These are phyloP conservation scores for Metarhizium sp. DNA, from an alignment of 2,329 filamentous ascomycete genomes.

Conservation along the genomic window DNA sequence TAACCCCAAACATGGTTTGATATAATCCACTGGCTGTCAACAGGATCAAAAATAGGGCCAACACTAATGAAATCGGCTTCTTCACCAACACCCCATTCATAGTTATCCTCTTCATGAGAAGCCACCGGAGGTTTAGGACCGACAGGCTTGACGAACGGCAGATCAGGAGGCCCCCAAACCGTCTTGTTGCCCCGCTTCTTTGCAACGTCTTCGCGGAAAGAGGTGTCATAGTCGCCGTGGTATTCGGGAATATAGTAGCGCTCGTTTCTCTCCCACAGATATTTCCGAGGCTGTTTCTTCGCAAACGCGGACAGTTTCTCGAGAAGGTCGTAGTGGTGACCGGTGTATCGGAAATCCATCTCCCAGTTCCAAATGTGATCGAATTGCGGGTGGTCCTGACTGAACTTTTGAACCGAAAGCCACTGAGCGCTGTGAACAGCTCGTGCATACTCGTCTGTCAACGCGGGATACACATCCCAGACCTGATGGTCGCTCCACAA, in stretches of 20 bases:
- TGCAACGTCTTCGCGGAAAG: conserved; percentile 58
- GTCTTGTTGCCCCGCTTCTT: conserved; percentile 38
- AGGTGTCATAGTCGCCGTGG: conserved; percentile 57
- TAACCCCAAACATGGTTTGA: conserved; percentile 60
- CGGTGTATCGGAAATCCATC: conserved; percentile 69
- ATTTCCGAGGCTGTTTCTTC: conserved; percentile 58
- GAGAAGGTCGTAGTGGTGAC: conserved; percentile 74
- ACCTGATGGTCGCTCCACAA: conserved; percentile 71
- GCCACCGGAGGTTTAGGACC: conserved; percentile 54
- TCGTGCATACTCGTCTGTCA: conserved; percentile 50
- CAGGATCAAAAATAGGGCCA: conserved; percentile 70
- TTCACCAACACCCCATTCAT: conserved; percentile 68
- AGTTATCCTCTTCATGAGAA: conserved; percentile 53
- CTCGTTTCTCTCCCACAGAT: conserved; percentile 64
- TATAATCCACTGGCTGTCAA: conserved; percentile 65
- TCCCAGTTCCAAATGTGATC: conserved; percentile 86
- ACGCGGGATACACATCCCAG: conserved; percentile 64
- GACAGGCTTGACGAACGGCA: conserved; percentile 51
- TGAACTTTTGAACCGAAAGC: conserved; percentile 67
- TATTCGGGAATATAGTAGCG: conserved; percentile 63
- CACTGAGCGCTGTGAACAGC: conserved; percentile 55
- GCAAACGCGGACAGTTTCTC: conserved; percentile 55
- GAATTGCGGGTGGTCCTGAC: conserved; percentile 66
- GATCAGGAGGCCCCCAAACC: conserved; percentile 56
- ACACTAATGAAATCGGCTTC: conserved; percentile 67